A percentile compares a stretch with the other conserved stretches of the same genome.
Conservation (phyloP, 139 green algal genomes). For the Nannochloris sp. region DNA sequence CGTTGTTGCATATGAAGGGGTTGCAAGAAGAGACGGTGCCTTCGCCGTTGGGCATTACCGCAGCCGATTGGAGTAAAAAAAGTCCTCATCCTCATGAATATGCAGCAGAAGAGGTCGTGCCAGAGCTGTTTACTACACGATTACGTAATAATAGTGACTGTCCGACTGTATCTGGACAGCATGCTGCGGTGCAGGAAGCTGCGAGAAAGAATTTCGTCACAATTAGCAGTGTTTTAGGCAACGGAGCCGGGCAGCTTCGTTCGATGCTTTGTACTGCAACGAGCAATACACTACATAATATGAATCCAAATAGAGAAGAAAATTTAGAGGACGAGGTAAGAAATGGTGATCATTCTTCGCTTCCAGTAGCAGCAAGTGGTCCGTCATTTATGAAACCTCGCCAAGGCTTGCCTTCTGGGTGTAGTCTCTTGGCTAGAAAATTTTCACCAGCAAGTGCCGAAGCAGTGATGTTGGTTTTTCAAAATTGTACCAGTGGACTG, state of each 20-base stretch:
- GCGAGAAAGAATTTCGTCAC: not conserved
- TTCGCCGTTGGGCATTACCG: not conserved
- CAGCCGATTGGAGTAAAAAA: not conserved
- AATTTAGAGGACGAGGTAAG: too few relatives aligned
- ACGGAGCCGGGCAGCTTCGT: not conserved
- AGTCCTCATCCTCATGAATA: not conserved
- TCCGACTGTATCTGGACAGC: not conserved
- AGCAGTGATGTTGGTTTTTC: not conserved
- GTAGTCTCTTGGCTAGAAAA: not conserved
- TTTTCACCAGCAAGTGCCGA: not conserved
- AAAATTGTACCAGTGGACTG: not conserved
- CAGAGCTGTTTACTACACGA: not conserved
- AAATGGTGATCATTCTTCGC: too few relatives aligned
- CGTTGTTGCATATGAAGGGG: constrained; percentile 14
- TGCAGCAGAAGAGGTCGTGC: not conserved
- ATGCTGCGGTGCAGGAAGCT: not conserved
- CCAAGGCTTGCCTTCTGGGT: not conserved
- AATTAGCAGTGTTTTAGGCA: not conserved
- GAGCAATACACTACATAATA: too few relatives aligned
- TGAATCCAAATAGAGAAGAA: too few relatives aligned
- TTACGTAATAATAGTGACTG: not conserved
- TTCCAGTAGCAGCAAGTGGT: too few relatives aligned
- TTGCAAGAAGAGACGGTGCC: constrained; percentile 2
- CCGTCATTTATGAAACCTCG: too few relatives aligned
- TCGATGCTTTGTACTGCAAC: too few relatives aligned